These are phyloP conservation scores for Sugiyamaella pinicola DNA, from an alignment of 1,139 yeast species.

Conservation along the genomic window DNA sequence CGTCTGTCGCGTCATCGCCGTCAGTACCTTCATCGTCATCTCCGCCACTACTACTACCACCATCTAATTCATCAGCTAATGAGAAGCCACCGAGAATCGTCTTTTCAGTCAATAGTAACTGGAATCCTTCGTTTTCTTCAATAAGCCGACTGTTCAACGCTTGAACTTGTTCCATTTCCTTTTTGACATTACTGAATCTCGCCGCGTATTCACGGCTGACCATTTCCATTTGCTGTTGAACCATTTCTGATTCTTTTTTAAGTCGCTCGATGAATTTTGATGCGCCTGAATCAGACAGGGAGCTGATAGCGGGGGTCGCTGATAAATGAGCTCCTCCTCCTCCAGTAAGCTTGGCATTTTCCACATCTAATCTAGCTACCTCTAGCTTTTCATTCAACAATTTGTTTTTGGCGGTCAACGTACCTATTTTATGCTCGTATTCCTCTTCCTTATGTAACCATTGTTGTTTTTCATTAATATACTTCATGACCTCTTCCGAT, in stretches of 20 bases:
- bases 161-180: conserved; percentile 37
- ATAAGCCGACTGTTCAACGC: conserved; percentile 37
- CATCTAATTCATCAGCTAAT: conserved; percentile 33
- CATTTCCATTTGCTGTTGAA: conserved; percentile 38
- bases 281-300: conserved; percentile 9
- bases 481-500: conserved; percentile 36
- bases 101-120: conserved; percentile 41
- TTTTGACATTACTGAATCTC: conserved; percentile 36
- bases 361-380: conserved; percentile 8
- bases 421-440: conserved; percentile 31
- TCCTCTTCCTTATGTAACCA: conserved; percentile 41
- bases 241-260: conserved; percentile 33
- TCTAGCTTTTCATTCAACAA: conserved; percentile 1
- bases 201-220: conserved; percentile 38
- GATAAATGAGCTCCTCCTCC: not conserved
- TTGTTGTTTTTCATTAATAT: conserved; percentile 40
- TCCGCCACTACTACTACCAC: conserved; percentile 6
- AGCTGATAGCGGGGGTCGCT: not conserved
- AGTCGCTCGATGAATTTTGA: conserved; percentile 27
- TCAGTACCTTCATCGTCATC: not conserved
- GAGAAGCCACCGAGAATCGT: conserved; percentile 38
- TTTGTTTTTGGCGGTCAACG: conserved; percentile 20
- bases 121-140: conserved; percentile 44
- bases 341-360: conserved; percentile 1
- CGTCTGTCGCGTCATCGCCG: conserved; percentile 7